Percentiles rank a stretch among this genome's conserved stretches.
phyloP scores from a whole-genome alignment of 2,329 filamentous ascomycete species.

The Aspergillus sp. region DNA sequence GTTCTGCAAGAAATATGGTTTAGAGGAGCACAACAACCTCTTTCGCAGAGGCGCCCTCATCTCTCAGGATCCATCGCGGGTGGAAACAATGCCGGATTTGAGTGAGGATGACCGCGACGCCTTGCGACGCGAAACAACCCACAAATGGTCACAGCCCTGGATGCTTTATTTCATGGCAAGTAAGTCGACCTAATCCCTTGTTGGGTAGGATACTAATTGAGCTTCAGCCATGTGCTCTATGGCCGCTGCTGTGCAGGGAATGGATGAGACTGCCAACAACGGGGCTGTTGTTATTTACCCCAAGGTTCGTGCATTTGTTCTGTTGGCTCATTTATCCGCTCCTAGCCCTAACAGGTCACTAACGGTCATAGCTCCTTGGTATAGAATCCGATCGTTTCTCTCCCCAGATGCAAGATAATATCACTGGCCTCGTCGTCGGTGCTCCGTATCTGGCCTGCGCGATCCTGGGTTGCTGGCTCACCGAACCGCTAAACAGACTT shows the following conservation, averaged over 20 bases:
- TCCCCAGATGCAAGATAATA: constrained; percentile 27
- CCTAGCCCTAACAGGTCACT: background rate
- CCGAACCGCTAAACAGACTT: constrained; percentile 47
- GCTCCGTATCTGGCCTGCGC: constrained; percentile 48
- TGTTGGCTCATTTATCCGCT: background rate
- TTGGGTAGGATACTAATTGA: background rate
- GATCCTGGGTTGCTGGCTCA: constrained; percentile 49
- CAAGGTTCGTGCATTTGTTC: constrained; percentile 17
- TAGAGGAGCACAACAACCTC: constrained; percentile 49
- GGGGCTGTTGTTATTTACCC: constrained; percentile 43
- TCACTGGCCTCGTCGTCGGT: constrained; percentile 46
- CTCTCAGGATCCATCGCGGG: constrained; percentile 51
- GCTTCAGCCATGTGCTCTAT: constrained; percentile 49
- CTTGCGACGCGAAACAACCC: constrained; percentile 46
- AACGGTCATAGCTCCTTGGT: constrained; percentile 10
- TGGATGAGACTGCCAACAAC: constrained; percentile 54
- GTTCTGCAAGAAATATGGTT: constrained; percentile 52
- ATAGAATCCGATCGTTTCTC: constrained; percentile 13
- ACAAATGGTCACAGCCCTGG: constrained; percentile 53
- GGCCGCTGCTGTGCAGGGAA: constrained; percentile 55
- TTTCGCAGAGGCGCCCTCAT: constrained; percentile 55
- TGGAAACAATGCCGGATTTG: constrained; percentile 50
- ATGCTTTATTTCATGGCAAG: constrained; percentile 49
- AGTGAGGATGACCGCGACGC: constrained; percentile 44
- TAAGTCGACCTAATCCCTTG: constrained; percentile 17